Evolutionary conservation across 192 early-diverging fungal species (phyloP), one percentile per base, ranked within the genome.

Genomic region (Borealophlyctis nickersoniae): DNA sequence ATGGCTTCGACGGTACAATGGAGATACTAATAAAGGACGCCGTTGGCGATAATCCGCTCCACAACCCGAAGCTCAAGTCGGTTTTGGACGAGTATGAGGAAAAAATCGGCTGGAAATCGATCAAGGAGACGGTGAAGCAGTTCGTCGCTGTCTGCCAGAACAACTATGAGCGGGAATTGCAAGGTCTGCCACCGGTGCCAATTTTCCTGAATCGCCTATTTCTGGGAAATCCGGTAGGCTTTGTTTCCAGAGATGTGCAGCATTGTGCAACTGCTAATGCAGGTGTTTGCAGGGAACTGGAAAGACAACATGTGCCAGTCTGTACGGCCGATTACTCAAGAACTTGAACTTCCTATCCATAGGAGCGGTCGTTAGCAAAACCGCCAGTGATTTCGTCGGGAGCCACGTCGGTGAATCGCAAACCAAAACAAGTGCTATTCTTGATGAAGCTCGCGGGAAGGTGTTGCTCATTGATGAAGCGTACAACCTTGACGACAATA

Each of bases 381-480:
- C 70, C 5, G 70, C 70, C 7, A 55, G 49, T 30, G 70, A 72
- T 62, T 72, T 72, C 26, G 36, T 60, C 14, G 70, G 70, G 11
- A 22, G 16, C 9, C 48, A 69, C 31, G 66, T 72, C 35, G 70
- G 65, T 9, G 50, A 72, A 34, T 69, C 70, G 5, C 70, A 72
- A 31, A 49, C 14, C 24, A 73, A 73, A 31, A 73, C 68, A 2
- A 67, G 34, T 52, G 69, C 58, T 1, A 22, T 73, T 36, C 27
- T 73, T 24, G 72, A 73, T 33, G 52, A 60, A 14, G 68, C 66
- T 14, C 45, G 49, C 22, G 72, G 68, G 35, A 74, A 59, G 27
- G 62, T 69, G 19, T 49, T 73, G 1, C 23, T 73, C 1, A 73
- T 73, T 32, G 72, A 73, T 49, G 72, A 73, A 48, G 72, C 72